Evolutionary conservation across 306 rosid genomes (phyloP).

Genomic region (Elaeagnus macrophylla): DNA sequence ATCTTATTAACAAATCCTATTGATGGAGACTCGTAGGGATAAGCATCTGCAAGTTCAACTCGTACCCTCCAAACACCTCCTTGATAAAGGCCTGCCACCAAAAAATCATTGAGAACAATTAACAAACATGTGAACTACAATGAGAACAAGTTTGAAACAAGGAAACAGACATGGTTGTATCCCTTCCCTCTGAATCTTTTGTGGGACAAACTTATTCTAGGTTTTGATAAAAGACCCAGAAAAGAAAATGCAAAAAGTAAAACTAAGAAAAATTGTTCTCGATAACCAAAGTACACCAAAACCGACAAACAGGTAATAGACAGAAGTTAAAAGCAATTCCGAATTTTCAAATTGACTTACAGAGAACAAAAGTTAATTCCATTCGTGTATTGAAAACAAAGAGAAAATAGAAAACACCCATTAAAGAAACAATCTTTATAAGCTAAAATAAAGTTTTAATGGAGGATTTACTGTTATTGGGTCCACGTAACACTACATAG

Average conservation of each 20-base stretch:
- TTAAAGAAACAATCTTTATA: constrained; percentile 3
- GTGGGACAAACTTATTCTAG: no score
- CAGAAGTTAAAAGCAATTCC: constrained; percentile 6
- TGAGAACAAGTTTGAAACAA: no score
- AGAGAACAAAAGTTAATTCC: constrained; percentile 5
- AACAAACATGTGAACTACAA: no score
- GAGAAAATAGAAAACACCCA: constrained; percentile 13
- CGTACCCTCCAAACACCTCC: constrained; percentile 84
- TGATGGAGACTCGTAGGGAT: constrained; percentile 92
- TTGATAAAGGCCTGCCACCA: constrained; percentile 58
- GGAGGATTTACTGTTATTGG: constrained; percentile 53
- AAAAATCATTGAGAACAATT: no score
- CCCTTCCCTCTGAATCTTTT: no score
- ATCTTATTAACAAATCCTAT: constrained; percentile 85
- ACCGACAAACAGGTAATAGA: constrained; percentile 9
- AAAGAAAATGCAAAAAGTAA: constrained; percentile 12
- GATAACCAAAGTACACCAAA: constrained; percentile 4
- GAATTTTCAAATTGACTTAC: no score
- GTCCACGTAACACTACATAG: constrained; percentile 77
- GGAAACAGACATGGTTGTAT: no score
- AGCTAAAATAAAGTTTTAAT: neutral
- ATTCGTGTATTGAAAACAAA: constrained; percentile 26
- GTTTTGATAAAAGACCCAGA: no score
- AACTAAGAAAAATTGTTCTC: constrained; percentile 10
- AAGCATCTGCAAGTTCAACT: constrained; percentile 89